These are phyloP conservation scores for Plantago ovata DNA, from an alignment of 257 asterid species.

Conservation along the genomic window DNA sequence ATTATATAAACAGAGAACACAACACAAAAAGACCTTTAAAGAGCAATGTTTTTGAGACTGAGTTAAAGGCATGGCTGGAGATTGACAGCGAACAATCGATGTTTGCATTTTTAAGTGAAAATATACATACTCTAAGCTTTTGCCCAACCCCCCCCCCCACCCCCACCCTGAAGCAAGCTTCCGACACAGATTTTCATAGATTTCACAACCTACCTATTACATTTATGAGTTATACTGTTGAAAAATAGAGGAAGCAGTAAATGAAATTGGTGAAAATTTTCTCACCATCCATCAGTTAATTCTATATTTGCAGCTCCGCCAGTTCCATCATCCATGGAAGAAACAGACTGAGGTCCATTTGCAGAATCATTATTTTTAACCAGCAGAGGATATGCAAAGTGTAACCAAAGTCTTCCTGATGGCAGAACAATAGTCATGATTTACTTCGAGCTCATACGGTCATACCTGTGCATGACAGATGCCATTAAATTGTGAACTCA, in stretches of 20 bases:
- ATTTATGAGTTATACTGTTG: slow-evolving; percentile 24
- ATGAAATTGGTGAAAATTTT: slow-evolving; percentile 24
- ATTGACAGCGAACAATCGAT: too few relatives aligned
- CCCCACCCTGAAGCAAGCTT: slow-evolving; percentile 67
- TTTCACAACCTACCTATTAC: slow-evolving; percentile 66
- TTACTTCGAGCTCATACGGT: slow-evolving; percentile 91
- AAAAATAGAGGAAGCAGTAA: slow-evolving; percentile 12
- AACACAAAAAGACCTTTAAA: too few relatives aligned
- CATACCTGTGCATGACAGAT: slow-evolving; percentile 47
- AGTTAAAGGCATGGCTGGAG: too few relatives aligned
- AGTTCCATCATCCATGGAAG: slow-evolving; percentile 30
- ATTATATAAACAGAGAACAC: too few relatives aligned
- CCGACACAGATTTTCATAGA: slow-evolving; percentile 69
- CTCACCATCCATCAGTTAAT: slow-evolving; percentile 97
- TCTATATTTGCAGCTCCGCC: slow-evolving; percentile 64
- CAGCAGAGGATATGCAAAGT: slow-evolving; percentile 71
- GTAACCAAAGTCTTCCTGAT: slow-evolving; percentile 85
- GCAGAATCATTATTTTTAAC: slow-evolving; percentile 33
- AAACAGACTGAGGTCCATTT: slow-evolving; percentile 35
- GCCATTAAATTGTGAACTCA: slow-evolving; percentile 18
- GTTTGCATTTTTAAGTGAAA: too few relatives aligned
- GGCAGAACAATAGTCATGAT: slow-evolving; percentile 89
- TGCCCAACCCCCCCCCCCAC: slow-evolving; percentile 93
- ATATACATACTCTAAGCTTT: slow-evolving; percentile 70
- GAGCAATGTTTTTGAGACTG: too few relatives aligned